Base-by-base conservation (phyloP, 768 basidiomycete genomes). In the Roridomyces roridus region DNA sequence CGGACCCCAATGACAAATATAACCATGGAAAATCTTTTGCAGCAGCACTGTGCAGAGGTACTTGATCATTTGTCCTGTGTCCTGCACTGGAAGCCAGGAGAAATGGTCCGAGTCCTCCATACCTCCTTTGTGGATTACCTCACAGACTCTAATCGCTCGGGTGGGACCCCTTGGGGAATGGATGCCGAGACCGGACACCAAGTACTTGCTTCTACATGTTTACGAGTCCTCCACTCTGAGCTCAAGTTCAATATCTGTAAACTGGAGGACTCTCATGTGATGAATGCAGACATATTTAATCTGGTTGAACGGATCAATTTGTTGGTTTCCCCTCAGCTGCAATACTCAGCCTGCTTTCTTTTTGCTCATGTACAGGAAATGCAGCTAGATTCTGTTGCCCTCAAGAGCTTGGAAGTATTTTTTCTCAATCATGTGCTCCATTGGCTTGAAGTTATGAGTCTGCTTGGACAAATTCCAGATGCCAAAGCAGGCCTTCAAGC, bases 221-320 rank as follows among this genome's bases (percentile, higher is more conserved):
- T 62, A 5, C 51, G 41, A 6, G 42, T 46, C 8, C 52, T 62
- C 31, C 34, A 59, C 34, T 8, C 21, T 2, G 23, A 46, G 9
- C 51, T 62, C 20, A n/a, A 42, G 17, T 62, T 62, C 46, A 62
- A 62, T 42, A 56, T 62, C 31, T 59, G 51, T 28, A 29, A 23
- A 11, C 39, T 59, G 14, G 36, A 48, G 28, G 41, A 28, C 15
- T 62, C 46, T n/a, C 41, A 62, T 37, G 15, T 55, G 29, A 15
- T 47, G 6, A 49, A 53, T 21, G 37, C 44, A 7, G 41, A 37
- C 2, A 20, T 62, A 15, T 12, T 15, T 23, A 45, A 48, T 45
- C 39, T 61, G 18, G 9, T 23, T 11, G 20, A 17, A 21, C 48
- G 48, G 31, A 23, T 50, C 7, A 6, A 26, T 12, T n/a, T 5